Evolutionary conservation across 2,329 filamentous ascomycete genomes (phyloP), one percentile per base, ranked within the genome.

Genomic region (Ophiocordyceps camponoti-saundersi): DNA sequence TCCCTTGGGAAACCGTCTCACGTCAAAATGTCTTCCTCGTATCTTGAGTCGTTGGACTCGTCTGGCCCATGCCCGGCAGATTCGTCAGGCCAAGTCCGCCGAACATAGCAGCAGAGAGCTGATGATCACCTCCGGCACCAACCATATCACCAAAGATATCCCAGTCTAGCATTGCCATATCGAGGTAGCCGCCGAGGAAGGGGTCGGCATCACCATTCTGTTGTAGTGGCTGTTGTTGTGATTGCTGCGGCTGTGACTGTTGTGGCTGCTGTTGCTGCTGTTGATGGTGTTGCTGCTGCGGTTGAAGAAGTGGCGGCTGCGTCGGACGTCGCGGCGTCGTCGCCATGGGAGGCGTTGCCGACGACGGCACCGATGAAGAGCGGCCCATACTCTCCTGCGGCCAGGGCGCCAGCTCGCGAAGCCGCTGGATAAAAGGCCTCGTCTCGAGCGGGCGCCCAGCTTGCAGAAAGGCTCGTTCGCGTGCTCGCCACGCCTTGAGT

Each of bases 401-500:
- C 8, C 70, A 20, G 6, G 34, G 67, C 22, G 75, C 56, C 20
- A 63, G 53, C 1, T 63, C 57, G 41, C 65, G 67, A 12, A 78
- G 60, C 39, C 61, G 68, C 18, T 58, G 53, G 36, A 79, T 65
- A 44, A 66, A 77, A 4, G 52, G 52, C 0, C 74, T 74, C 16
- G 60, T 62, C 16, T 68, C 59, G 15, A 70, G 60, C 1, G 54
- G 46, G 18, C 58, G 54, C 1, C 70, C 69, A 4, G 56, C 53
- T 42, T 64, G 57, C 2, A 53, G 51, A 15, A 72, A 57, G 0
- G 64, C 58, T 30, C 61, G 60, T 52, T 74, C 70, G 12, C 74
- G 67, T n/a, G 58, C 61, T 49, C 61, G 66, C 75, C 75, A 79
- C 0, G 70, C 73, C 51, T 68, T 69, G 48, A 77, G 60, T 4